A percentile compares a stretch with the other conserved stretches of the same genome.
Conservation (phyloP, 148 eudicot species). For the Fagopyrum homotropicum region DNA sequence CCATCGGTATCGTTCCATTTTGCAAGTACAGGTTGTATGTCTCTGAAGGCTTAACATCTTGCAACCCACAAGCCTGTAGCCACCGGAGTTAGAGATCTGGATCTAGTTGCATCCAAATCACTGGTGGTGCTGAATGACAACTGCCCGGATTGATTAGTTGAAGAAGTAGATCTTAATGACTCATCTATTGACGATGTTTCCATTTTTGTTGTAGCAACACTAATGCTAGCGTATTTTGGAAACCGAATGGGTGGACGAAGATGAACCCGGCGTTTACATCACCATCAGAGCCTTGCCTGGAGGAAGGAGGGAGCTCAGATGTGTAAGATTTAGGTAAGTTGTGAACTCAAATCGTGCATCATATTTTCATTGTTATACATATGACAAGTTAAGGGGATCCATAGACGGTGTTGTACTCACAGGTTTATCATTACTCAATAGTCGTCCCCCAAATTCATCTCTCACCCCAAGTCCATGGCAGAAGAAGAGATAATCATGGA, state of each 20-base stretch:
- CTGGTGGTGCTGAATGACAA: slow-evolving; percentile 80
- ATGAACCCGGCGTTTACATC: too few species aligned
- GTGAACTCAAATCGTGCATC: too few species aligned
- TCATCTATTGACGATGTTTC: slow-evolving; percentile 74
- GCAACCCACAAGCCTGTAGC: too few species aligned
- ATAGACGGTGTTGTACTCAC: not conserved
- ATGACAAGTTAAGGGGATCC: not conserved
- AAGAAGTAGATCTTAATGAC: slow-evolving; percentile 63
- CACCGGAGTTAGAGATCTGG: too few species aligned
- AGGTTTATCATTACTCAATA: not conserved
- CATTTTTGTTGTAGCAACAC: slow-evolving; percentile 64
- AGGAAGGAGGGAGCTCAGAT: too few species aligned
- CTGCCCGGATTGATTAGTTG: slow-evolving; percentile 82
- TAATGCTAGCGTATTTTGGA: slow-evolving; percentile 48
- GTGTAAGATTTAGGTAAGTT: too few species aligned
- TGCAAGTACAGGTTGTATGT: too few species aligned
- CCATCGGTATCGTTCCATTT: too few species aligned
- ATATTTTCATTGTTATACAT: too few species aligned
- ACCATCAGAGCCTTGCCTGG: too few species aligned
- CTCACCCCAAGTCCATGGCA: slow-evolving; percentile 26
- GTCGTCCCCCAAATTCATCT: not conserved
- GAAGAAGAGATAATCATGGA: slow-evolving; percentile 56
- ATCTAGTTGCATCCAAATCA: slow-evolving; percentile 37
- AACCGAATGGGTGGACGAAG: too few species aligned
- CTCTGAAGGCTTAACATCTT: too few species aligned